phyloP scores from a whole-genome alignment of 2,329 filamentous ascomycete genomes.

The Byssochlamys sp. region DNA sequence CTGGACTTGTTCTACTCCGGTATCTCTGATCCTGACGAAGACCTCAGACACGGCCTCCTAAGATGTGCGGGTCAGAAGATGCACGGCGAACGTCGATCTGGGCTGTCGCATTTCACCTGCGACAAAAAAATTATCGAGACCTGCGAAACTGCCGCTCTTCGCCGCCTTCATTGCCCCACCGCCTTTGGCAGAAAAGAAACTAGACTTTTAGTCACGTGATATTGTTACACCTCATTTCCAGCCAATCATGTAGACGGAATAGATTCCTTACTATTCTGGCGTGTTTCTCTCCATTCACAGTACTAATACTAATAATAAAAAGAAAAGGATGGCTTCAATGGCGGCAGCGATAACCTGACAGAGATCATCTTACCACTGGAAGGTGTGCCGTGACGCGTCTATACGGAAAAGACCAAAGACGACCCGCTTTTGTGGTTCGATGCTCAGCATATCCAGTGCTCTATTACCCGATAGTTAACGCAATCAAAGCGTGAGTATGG shows the following conservation, averaged over 20 bases:
- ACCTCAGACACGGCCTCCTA: neutral
- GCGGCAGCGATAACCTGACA: too few relatives aligned
- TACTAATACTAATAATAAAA: too few relatives aligned
- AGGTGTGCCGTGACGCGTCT: too few relatives aligned
- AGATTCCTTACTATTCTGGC: neutral
- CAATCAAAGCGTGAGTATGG: too few relatives aligned
- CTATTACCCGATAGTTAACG: too few relatives aligned
- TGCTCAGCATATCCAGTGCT: too few relatives aligned
- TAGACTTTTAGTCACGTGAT: neutral
- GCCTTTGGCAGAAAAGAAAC: slow-evolving; percentile 2
- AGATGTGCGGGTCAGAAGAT: neutral
- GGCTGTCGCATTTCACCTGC: neutral
- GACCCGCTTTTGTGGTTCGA: too few relatives aligned
- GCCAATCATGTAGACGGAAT: neutral
- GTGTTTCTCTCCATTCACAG: neutral
- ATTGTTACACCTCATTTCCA: neutral
- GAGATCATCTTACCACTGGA: too few relatives aligned
- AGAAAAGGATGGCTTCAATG: too few relatives aligned
- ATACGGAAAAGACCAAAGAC: too few relatives aligned
- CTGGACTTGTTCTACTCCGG: neutral
- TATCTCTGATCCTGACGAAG: neutral
- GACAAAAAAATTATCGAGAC: slow-evolving; percentile 12
- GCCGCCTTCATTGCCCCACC: slow-evolving; percentile 12
- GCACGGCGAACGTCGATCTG: neutral
- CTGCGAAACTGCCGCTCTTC: slow-evolving; percentile 15